phyloP scores from a whole-genome alignment of 169 alveolate genomes.

The Plasmodium gaboni region DNA sequence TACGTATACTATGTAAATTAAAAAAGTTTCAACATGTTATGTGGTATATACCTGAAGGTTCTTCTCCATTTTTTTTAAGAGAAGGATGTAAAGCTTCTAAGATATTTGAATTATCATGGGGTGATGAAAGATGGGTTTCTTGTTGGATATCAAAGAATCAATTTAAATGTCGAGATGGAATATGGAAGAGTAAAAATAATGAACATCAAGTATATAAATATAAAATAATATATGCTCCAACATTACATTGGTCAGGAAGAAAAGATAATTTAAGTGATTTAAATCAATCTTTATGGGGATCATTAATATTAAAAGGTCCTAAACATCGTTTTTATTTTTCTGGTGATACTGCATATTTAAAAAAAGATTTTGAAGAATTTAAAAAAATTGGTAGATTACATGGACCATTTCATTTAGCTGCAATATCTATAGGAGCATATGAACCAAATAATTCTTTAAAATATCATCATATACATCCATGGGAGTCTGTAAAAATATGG shows the following conservation, averaged over 20 bases:
- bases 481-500: slow-evolving; percentile 76
- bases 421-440: slow-evolving; percentile 62
- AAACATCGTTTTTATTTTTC: slow-evolving; percentile 59
- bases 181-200: slow-evolving; percentile 55
- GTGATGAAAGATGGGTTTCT: slow-evolving; percentile 72
- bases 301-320: slow-evolving; percentile 70
- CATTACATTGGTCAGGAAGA: slow-evolving; percentile 71
- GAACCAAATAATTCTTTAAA: slow-evolving; percentile 61
- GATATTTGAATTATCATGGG: slow-evolving; percentile 65
- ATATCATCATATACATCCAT: slow-evolving; percentile 73
- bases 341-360: slow-evolving; percentile 69
- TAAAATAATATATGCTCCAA: slow-evolving; percentile 60
- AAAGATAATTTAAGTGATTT: slow-evolving; percentile 44
- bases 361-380: slow-evolving; percentile 63
- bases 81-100: slow-evolving; percentile 67
- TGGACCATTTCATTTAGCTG: slow-evolving; percentile 71
- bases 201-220: slow-evolving; percentile 33
- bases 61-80: slow-evolving; percentile 27
- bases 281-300: slow-evolving; percentile 68
- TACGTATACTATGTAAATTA: slow-evolving; percentile 41
- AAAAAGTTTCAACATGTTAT: slow-evolving; percentile 60
- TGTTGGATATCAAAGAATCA: slow-evolving; percentile 51
- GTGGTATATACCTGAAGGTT: slow-evolving; percentile 73
- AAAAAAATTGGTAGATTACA: slow-evolving; percentile 61
- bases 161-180: slow-evolving; percentile 60